Conservation (phyloP, 2,329 filamentous ascomycete species). For the Nemania sp. region DNA sequence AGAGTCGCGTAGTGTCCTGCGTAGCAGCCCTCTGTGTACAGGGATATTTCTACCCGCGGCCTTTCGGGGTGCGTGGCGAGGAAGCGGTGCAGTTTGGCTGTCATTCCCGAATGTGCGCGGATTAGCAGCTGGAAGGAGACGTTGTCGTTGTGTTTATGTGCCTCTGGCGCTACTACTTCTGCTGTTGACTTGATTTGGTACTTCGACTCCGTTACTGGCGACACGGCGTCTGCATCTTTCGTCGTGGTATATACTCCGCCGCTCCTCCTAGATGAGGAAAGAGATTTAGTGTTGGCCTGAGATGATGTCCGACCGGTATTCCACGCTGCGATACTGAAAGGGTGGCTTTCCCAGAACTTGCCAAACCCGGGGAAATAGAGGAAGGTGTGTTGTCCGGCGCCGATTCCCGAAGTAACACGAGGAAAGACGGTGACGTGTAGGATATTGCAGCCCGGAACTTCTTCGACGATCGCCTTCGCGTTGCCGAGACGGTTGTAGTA, state of each 20-base stretch:
- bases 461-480: conserved; percentile 19
- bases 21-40: conserved; percentile 27
- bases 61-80: conserved; percentile 2
- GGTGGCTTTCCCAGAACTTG: conserved; percentile 35
- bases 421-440: conserved; percentile 28
- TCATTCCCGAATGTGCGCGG: conserved; percentile 25
- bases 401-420: conserved; percentile 6
- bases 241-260: background rate
- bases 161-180: background rate
- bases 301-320: background rate
- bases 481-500: conserved; percentile 28
- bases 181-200: background rate
- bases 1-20: conserved; percentile 22
- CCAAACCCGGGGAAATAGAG: conserved; percentile 28
- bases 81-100: conserved; percentile 12
- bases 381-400: conserved; percentile 28
- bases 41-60: conserved; percentile 13
- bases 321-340: conserved; percentile 33
- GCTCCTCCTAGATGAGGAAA: background rate
- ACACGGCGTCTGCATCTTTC: background rate
- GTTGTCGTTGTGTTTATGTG: conserved; percentile 1
- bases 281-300: background rate
- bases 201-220: background rate
- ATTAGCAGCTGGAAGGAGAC: conserved; percentile 19
- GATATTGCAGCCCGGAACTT: conserved; percentile 22